Conservation (phyloP, 2,329 filamentous ascomycete species). For the Annulohypoxylon truncatum region DNA sequence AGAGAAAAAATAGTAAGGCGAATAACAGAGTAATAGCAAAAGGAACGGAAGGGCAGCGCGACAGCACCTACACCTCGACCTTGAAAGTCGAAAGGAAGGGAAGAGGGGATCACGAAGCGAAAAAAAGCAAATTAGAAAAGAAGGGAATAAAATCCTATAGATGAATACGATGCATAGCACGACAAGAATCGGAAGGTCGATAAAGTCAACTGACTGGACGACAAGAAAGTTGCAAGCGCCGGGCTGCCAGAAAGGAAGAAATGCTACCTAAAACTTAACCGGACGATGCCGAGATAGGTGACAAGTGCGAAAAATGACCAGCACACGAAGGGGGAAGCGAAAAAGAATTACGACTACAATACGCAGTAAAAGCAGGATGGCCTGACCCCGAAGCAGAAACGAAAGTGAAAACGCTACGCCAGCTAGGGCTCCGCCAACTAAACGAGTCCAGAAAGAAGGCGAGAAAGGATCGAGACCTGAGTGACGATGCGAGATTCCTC, state of each 20-base stretch:
- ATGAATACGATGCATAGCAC: slow-evolving; percentile 40
- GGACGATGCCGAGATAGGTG: slow-evolving; percentile 35
- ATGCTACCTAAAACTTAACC: slow-evolving; percentile 10
- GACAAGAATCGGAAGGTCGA: slow-evolving; percentile 39
- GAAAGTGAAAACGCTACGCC: slow-evolving; percentile 41
- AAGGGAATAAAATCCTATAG: slow-evolving; percentile 27
- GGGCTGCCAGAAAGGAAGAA: slow-evolving; percentile 29
- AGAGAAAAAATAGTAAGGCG: slow-evolving; percentile 33
- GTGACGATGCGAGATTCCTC: slow-evolving; percentile 37
- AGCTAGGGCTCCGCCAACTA: slow-evolving; percentile 30
- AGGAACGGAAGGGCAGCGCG: slow-evolving; percentile 46
- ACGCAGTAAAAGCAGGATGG: slow-evolving; percentile 27
- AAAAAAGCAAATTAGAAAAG: slow-evolving; percentile 39
- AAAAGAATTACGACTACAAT: slow-evolving; percentile 27
- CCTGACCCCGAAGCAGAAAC: slow-evolving; percentile 44
- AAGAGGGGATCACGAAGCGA: slow-evolving; percentile 37
- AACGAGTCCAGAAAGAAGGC: slow-evolving; percentile 24
- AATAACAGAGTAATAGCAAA: slow-evolving; percentile 37
- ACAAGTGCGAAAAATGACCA: slow-evolving; percentile 29
- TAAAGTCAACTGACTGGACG: slow-evolving; percentile 32
- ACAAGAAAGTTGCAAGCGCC: slow-evolving; percentile 41
- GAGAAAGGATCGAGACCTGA: slow-evolving; percentile 16
- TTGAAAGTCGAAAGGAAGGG: slow-evolving; percentile 38
- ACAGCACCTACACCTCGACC: slow-evolving; percentile 41
- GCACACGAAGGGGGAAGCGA: slow-evolving; percentile 9